phyloP scores from a whole-genome alignment of 78 protist genomes.

The Dictyostelium citrinum region DNA sequence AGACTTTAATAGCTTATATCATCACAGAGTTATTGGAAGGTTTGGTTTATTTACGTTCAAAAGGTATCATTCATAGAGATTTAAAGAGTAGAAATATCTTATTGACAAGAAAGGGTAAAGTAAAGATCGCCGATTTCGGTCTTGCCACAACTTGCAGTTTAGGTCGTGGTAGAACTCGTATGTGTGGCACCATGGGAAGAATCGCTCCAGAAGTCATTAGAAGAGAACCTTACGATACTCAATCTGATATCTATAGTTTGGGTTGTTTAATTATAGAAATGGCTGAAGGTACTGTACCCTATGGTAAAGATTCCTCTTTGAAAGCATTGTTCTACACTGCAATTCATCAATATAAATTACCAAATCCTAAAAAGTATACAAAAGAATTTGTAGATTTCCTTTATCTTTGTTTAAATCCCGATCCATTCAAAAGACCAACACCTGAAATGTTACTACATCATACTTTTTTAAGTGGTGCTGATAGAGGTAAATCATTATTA shows the following conservation, averaged over 20 bases:
- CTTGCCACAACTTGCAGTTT: conserved; percentile 43
- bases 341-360: conserved; percentile 13
- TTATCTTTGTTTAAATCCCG: conserved; percentile 29
- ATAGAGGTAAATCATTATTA: conserved; percentile 32
- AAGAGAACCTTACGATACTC: conserved; percentile 65
- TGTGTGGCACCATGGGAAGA: conserved; percentile 80
- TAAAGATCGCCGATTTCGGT: conserved; percentile 71
- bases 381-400: conserved; percentile 58
- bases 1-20: conserved; percentile 37
- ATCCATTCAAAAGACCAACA: conserved; percentile 61
- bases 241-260: conserved; percentile 58
- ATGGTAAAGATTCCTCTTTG: conserved; percentile 68
- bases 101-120: conserved; percentile 53
- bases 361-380: conserved; percentile 8
- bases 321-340: conserved; percentile 62
- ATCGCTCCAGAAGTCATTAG: conserved; percentile 59
- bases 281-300: conserved; percentile 53
- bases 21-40: conserved; percentile 31
- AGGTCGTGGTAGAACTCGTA: conserved; percentile 64
- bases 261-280: conserved; percentile 67
- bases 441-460: conserved; percentile 69
- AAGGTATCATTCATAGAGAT: conserved; percentile 77
- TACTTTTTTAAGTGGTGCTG: conserved; percentile 16
- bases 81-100: conserved; percentile 91
- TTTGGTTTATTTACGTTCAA: conserved; percentile 37